A percentile compares a stretch with the other conserved stretches of the same genome.
These are phyloP conservation scores for Pyricularia pennisetigena DNA, from an alignment of 2,329 filamentous ascomycete species.

Conservation along the genomic window DNA sequence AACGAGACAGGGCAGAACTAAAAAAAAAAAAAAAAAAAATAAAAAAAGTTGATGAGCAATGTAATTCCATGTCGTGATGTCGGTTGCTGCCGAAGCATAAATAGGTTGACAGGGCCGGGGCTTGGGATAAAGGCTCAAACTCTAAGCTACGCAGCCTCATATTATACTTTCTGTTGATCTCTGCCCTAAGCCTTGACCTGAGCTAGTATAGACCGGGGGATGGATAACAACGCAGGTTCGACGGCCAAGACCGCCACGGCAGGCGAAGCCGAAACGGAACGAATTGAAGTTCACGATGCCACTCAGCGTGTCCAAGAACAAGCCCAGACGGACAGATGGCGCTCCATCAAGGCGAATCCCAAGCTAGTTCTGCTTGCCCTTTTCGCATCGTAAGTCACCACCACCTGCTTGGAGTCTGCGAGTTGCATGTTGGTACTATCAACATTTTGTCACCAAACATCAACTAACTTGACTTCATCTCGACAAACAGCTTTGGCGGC, in stretches of 20 bases:
- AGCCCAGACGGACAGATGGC: slow-evolving; percentile 12
- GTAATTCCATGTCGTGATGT: background rate
- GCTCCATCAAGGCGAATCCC: slow-evolving; percentile 22
- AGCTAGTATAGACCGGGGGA: background rate
- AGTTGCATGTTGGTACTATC: background rate
- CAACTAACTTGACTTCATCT: background rate
- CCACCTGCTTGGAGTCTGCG: background rate
- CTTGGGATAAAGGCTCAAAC: background rate
- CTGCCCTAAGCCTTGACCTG: background rate
- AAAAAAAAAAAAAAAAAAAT: background rate
- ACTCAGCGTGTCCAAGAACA: background rate
- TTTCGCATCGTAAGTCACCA: slow-evolving; percentile 25
- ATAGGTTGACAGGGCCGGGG: background rate
- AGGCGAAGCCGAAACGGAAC: background rate
- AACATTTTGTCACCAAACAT: background rate
- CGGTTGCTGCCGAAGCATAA: background rate
- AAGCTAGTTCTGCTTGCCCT: slow-evolving; percentile 27
- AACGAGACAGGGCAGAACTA: background rate
- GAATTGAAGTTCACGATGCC: background rate
- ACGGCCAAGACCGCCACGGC: background rate
- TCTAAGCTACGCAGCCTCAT: background rate
- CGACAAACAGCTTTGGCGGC: slow-evolving; percentile 30
- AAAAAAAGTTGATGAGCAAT: background rate
- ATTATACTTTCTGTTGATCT: background rate
- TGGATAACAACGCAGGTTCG: background rate